Conservation (phyloP, 495 filamentous ascomycete species). For the Cercophora sp. region DNA sequence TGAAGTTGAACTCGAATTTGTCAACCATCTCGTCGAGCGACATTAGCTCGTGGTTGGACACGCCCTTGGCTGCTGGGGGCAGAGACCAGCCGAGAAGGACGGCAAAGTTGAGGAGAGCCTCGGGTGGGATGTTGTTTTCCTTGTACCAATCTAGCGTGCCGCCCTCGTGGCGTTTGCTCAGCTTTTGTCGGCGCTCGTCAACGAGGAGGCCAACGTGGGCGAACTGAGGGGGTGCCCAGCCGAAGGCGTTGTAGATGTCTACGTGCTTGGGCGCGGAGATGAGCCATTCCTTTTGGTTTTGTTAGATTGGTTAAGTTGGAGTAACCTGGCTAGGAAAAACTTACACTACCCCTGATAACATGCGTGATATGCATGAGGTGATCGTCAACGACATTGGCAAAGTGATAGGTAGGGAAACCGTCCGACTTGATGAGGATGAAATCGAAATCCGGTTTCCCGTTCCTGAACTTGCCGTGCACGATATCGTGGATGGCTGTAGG, state of each 20-base stretch:
- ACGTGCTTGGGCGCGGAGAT: constrained; percentile 87
- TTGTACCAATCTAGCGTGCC: constrained; percentile 66
- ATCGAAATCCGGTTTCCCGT: constrained; percentile 37
- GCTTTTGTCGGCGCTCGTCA: constrained; percentile 69
- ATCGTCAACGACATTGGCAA: constrained; percentile 96
- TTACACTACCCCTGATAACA: constrained; percentile 80
- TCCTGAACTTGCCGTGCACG: constrained; percentile 64
- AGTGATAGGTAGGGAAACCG: constrained; percentile 89
- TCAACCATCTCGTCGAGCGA: constrained; percentile 60
- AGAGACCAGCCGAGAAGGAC: constrained; percentile 78
- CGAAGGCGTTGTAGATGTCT: constrained; percentile 80
- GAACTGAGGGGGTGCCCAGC: constrained; percentile 78
- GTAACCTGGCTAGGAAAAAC: constrained; percentile 18
- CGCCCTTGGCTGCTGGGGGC: constrained; percentile 31
- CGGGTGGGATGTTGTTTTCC: constrained; percentile 65
- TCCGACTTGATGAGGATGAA: constrained; percentile 87
- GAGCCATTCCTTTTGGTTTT: constrained; percentile 73
- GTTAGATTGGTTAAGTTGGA: background rate
- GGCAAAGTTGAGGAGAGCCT: constrained; percentile 76
- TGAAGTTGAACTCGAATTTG: constrained; percentile 78
- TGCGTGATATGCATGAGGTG: constrained; percentile 92
- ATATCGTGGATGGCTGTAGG: constrained; percentile 62
- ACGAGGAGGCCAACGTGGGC: constrained; percentile 86
- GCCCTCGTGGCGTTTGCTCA: constrained; percentile 80
- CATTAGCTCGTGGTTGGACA: constrained; percentile 61